Evolutionary conservation across 2,329 filamentous ascomycete genomes (phyloP).

Genomic region (Penicillium sclerotiorum): DNA sequence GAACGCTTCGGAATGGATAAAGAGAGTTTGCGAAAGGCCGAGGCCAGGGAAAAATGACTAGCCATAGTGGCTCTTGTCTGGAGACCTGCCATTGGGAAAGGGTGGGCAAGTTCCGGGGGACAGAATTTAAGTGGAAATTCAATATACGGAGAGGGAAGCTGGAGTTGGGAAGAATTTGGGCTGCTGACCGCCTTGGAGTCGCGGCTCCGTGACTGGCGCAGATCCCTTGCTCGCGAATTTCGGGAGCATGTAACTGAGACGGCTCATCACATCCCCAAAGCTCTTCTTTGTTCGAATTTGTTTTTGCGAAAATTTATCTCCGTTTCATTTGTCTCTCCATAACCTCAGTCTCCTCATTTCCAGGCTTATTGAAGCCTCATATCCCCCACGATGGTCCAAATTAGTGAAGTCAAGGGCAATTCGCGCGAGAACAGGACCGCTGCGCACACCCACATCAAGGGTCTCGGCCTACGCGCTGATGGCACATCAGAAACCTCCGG

Average conservation of each 20-base stretch:
- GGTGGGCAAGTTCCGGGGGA: not conserved
- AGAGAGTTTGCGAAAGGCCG: conserved; percentile 44
- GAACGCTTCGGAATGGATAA: conserved; percentile 39
- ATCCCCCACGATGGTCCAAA: conserved; percentile 69
- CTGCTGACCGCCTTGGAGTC: conserved; percentile 39
- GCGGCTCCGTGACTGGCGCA: conserved; percentile 31
- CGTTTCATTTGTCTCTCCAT: not conserved
- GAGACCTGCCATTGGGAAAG: conserved; percentile 34
- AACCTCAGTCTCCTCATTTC: not conserved
- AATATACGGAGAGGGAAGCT: conserved; percentile 8
- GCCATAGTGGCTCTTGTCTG: conserved; percentile 33
- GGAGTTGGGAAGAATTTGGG: conserved; percentile 35
- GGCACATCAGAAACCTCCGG: conserved; percentile 79
- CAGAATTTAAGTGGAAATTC: conserved; percentile 5
- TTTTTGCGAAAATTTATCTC: not conserved
- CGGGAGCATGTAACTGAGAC: conserved; percentile 26
- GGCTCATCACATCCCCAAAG: conserved; percentile 18
- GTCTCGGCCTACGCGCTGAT: conserved; percentile 82
- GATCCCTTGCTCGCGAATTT: conserved; percentile 38
- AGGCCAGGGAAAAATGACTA: conserved; percentile 38
- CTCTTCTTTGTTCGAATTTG: conserved; percentile 20
- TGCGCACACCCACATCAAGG: conserved; percentile 97
- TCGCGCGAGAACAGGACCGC: conserved; percentile 94
- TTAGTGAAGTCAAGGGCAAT: conserved; percentile 93
- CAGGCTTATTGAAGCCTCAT: conserved; percentile 31